Conservation (phyloP, 225 moss, liverwort and hornwort genomes). For the Anthoceros angustus region DNA sequence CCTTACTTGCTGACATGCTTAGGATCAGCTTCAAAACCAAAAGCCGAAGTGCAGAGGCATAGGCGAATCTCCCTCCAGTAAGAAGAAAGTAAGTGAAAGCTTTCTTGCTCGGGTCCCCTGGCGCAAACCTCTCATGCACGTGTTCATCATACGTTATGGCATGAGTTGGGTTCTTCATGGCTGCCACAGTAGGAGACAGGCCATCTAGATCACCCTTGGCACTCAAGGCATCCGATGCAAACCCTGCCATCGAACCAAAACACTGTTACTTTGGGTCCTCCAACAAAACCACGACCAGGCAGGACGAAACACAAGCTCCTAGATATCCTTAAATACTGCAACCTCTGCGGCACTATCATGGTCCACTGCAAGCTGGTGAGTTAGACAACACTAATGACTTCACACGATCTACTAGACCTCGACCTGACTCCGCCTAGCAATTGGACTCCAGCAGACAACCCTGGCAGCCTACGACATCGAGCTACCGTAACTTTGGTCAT, state of each 20-base stretch:
- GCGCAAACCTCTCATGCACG: not conserved
- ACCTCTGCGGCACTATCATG: too few relatives aligned
- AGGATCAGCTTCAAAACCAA: constrained; percentile 4
- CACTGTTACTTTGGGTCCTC: too few relatives aligned
- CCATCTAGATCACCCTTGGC: not conserved
- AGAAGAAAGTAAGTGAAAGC: constrained; percentile 4
- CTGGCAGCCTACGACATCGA: too few relatives aligned
- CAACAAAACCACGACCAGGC: too few relatives aligned
- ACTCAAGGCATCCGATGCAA: not conserved
- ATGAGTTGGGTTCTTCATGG: not conserved
- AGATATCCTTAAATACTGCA: too few relatives aligned
- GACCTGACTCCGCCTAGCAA: too few relatives aligned
- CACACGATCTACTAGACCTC: too few relatives aligned
- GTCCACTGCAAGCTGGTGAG: too few relatives aligned
- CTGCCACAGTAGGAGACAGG: not conserved
- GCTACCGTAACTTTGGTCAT: too few relatives aligned
- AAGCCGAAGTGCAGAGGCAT: not conserved
- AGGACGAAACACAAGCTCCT: too few relatives aligned
- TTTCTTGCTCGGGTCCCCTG: constrained; percentile 1
- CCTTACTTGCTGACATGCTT: not conserved
- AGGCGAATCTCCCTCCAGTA: not conserved
- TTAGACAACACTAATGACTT: too few relatives aligned
- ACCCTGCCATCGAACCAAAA: not conserved
- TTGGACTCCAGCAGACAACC: too few relatives aligned
- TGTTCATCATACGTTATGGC: not conserved